Evolutionary conservation across 352 stramenopile species (phyloP), one percentile per base, ranked within the genome.

Genomic region (Albugo laibachii): DNA sequence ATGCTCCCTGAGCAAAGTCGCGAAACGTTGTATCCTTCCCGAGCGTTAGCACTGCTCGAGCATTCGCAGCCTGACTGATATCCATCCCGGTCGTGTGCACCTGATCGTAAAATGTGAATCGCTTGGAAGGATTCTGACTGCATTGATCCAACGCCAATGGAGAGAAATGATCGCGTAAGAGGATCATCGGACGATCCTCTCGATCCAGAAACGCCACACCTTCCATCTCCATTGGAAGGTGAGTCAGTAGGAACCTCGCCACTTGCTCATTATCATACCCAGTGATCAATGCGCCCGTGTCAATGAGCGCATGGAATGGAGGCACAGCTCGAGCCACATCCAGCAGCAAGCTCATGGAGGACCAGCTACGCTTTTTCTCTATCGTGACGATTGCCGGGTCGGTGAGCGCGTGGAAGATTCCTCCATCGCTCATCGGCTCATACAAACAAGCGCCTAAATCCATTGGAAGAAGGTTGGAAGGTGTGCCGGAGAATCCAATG

Each of bases 401-500:
- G 6, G 93, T 98, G 27, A 99, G 67, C 31, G 91, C 94, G 54
- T 97, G 66, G 56, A 98, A 92, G 65, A 99, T 99, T 52, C 95
- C 96, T 39, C 94, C 96, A 58, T 99, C 96, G 45, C 95, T 96
- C 38, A 93, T 89, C 41, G 95, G 91, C 53, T 99, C 95, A 54
- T 98, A 99, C 50, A 95, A 88, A 53, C 95, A 99, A 47, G 96
- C 87, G 21, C 95, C 95, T 45, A 99, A 63, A 72, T 99, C 95
- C 65, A 98, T 91, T 14, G 96, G 96, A 14, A 99, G 60, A 38
- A 99, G 62, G 65, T 99, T 97, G 47, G 91, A 98, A 14, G 96
- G 95, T 5, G 96, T 99, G 47, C 96, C 96, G 42, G 88, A 98
- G 62, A 99, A 99, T 0, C 95, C 96, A 45, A 99, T 91, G 20